Percentiles rank a stretch among this genome's conserved stretches.
Evolutionary conservation across 75 land plant species (phyloP).

Genomic region (Pinus albicaulis): DNA sequence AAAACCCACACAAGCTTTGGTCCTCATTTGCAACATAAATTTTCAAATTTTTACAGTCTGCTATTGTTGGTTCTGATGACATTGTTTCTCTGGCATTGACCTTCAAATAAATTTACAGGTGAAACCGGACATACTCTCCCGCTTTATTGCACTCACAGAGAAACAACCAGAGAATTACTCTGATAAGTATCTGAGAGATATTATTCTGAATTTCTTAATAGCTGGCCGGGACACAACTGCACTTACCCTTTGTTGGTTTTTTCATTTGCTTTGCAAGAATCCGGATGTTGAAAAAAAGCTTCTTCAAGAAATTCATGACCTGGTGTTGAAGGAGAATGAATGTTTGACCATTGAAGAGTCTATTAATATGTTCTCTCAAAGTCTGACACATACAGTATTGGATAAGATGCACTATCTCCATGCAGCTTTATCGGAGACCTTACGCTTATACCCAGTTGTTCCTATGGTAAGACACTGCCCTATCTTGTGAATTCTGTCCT

Average conservation of each 20-base stretch:
- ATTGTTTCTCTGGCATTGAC: neutral
- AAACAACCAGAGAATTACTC: slow-evolving; percentile 27
- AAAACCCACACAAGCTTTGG: neutral
- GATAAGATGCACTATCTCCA: slow-evolving; percentile 57
- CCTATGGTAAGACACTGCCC: slow-evolving; percentile 51
- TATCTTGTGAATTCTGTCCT: no score
- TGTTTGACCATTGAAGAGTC: neutral
- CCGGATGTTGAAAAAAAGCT: slow-evolving; percentile 50
- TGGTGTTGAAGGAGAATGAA: neutral
- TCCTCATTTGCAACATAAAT: neutral
- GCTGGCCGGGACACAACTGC: slow-evolving; percentile 91
- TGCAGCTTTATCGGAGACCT: slow-evolving; percentile 74
- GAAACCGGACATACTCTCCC: slow-evolving; percentile 67
- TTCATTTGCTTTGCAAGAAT: slow-evolving; percentile 66
- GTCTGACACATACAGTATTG: slow-evolving; percentile 11
- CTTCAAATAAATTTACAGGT: slow-evolving; percentile 3
- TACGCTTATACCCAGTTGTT: slow-evolving; percentile 80
- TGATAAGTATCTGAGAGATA: slow-evolving; percentile 54
- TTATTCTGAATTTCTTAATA: slow-evolving; percentile 63
- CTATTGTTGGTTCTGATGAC: neutral
- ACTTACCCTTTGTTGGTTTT: slow-evolving; percentile 73
- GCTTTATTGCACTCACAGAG: slow-evolving; percentile 45
- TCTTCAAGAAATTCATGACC: slow-evolving; percentile 15
- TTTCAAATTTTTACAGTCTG: neutral
- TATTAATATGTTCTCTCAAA: slow-evolving; percentile 5